These are phyloP conservation scores for Gliomastix tumulicola DNA, from an alignment of 2,329 filamentous ascomycete species.

Conservation along the genomic window DNA sequence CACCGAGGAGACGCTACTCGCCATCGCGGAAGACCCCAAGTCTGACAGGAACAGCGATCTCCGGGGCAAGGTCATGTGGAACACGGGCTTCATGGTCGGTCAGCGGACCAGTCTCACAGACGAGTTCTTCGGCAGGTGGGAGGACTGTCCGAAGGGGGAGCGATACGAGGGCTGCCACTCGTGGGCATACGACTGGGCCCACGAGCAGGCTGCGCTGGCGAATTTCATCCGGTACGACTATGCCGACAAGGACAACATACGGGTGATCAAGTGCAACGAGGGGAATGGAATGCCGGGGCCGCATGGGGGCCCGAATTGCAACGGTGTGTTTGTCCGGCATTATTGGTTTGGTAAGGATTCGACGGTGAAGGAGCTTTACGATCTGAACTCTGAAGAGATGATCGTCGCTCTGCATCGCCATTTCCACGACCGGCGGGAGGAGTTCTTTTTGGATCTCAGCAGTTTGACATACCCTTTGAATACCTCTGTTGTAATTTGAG, in stretches of 20 bases:
- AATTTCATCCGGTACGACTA: conserved; percentile 17
- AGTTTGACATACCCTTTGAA: too few relatives aligned
- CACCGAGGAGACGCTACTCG: conserved; percentile 27
- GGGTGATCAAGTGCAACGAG: conserved; percentile 13
- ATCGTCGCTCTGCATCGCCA: conserved; percentile 9
- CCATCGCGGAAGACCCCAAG: conserved; percentile 37
- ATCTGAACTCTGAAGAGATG: conserved; percentile 7
- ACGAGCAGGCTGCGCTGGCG: conserved; percentile 18
- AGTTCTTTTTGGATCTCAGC: too few relatives aligned
- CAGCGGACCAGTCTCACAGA: conserved; percentile 14
- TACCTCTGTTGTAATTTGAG: too few relatives aligned
- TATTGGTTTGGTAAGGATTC: conserved; percentile 14
- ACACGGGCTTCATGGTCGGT: conserved; percentile 35
- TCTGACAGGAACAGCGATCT: conserved; percentile 26
- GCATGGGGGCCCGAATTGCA: conserved; percentile 11
- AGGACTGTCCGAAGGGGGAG: conserved; percentile 9
- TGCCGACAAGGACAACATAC: conserved; percentile 10
- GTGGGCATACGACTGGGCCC: conserved; percentile 16
- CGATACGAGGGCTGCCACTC: conserved; percentile 9
- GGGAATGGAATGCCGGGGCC: conserved; percentile 13
- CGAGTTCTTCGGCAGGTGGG: conserved; percentile 6
- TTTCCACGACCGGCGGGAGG: conserved; percentile 7
- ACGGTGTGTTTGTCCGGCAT: conserved; percentile 15
- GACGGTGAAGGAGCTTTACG: conserved; percentile 9
- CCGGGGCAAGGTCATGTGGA: conserved; percentile 23